Base-by-base conservation (phyloP, 352 stramenopile genomes). In the Elongisporangium undulatum region DNA sequence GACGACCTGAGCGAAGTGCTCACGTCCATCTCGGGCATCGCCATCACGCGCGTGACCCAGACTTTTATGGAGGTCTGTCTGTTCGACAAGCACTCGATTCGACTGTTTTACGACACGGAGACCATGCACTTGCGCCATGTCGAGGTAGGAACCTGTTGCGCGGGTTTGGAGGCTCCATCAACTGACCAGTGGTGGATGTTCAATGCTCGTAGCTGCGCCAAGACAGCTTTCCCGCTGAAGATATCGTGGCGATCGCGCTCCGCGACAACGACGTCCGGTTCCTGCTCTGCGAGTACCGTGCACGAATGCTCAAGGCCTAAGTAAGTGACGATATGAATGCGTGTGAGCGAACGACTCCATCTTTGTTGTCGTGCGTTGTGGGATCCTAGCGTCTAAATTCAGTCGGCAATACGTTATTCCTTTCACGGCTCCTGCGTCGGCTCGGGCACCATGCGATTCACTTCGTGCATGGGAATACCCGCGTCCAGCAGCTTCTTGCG, bases 21-120 rank as follows among this genome's bases (percentile, higher is more conserved):
- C 16, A 59, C 75, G 49, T 75, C 78, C 20, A 52, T 90, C 9
- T 79, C 78, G 2, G 78, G 77, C 20, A 61, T 92, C 49, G 77
- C 86, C 45, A 79, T 90, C 51, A 73, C 58, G 0, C 75, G 74
- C 48, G 72, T 92, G 29, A 71, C 67, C 10, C 71, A 82, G 17
- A 77, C 86, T 55, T 86, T 77, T 45, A 68, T 92, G 29, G 79
- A 92, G 65, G 63, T 92, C 1, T 69, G 66, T 19, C 63, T 89
- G 29, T 55, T 84, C 23, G 72, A 85, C 51, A 75, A 60, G 16
- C 77, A 87, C 63, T 71, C 67, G 22, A 49, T 90, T 41, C 73
- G 73, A 34, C 69, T 88, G 20, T 89, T 84, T 59, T 90, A 82
- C 53, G 70, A 88, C 60, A 55, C 70, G 49, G 64, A 87, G 39